Conservation (phyloP, 441 rosid genomes). For the Gossypium schwendimanii region DNA sequence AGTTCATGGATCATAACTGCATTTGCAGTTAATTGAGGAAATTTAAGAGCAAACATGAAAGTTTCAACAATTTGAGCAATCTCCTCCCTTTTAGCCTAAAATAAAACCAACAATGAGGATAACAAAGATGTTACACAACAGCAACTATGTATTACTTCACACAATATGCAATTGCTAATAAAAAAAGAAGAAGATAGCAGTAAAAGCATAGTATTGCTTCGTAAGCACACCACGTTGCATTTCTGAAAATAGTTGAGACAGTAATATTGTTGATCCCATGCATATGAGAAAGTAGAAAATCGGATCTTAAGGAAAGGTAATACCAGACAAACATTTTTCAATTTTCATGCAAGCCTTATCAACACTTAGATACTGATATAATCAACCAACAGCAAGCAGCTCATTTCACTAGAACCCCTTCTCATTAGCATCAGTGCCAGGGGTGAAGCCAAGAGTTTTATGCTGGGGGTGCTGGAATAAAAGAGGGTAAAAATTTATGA, state of each 20-base stretch:
- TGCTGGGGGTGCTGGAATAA: too few species aligned
- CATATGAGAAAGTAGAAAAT: background rate
- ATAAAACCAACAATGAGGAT: background rate
- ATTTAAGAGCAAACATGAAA: background rate
- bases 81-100: background rate
- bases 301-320: background rate
- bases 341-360: background rate
- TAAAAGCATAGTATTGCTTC: background rate
- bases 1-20: background rate
- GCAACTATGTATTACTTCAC: background rate
- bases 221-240: background rate
- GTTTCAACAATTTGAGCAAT: background rate
- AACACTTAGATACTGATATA: background rate
- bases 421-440: background rate
- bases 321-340: background rate
- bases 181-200: background rate
- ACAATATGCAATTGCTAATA: background rate
- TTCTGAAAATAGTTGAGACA: background rate
- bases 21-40: background rate
- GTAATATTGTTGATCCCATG: background rate
- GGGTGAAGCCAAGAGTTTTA: too few species aligned
- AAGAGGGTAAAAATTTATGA: too few species aligned
- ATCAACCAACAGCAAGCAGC: background rate
- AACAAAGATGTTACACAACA: background rate
- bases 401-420: background rate